These are phyloP conservation scores for Beauveria varroae DNA, from an alignment of 2,329 filamentous ascomycete genomes.

Conservation along the genomic window DNA sequence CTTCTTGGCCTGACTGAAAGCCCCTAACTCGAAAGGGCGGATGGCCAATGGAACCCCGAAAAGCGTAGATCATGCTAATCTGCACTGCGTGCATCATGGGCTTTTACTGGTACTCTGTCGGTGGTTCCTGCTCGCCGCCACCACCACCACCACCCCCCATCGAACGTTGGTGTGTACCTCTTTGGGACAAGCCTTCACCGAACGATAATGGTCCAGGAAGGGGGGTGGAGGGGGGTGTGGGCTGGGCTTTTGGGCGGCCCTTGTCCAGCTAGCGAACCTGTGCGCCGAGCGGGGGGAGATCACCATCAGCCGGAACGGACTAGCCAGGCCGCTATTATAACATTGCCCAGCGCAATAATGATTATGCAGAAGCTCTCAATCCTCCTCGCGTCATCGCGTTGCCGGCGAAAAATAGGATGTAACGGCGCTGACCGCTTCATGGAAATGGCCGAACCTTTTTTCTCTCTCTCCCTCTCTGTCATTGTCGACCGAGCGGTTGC, in stretches of 20 bases:
- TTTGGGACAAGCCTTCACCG: background rate
- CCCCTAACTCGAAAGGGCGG: background rate
- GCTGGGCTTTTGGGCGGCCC: background rate
- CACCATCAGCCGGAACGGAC: background rate
- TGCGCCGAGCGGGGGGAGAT: background rate
- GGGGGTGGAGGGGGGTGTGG: too few relatives aligned
- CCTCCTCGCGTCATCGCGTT: too few relatives aligned
- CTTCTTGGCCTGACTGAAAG: too few relatives aligned
- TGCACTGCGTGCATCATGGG: slow-evolving; percentile 1
- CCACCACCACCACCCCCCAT: background rate
- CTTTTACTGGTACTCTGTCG: background rate
- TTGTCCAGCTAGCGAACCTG: background rate
- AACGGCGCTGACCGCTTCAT: too few relatives aligned
- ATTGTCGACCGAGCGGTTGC: too few relatives aligned
- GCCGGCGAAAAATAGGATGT: too few relatives aligned
- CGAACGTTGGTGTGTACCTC: background rate
- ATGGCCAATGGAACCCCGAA: background rate
- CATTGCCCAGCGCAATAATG: too few relatives aligned
- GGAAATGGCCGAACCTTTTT: background rate
- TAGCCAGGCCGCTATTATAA: background rate
- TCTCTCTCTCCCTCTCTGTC: background rate
- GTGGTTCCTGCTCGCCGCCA: background rate
- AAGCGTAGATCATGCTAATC: slow-evolving; percentile 5
- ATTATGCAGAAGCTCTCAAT: background rate
- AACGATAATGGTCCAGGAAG: background rate